These are phyloP conservation scores for Euclidium syriacum DNA, from an alignment of 345 rosid genomes.

Conservation along the genomic window DNA sequence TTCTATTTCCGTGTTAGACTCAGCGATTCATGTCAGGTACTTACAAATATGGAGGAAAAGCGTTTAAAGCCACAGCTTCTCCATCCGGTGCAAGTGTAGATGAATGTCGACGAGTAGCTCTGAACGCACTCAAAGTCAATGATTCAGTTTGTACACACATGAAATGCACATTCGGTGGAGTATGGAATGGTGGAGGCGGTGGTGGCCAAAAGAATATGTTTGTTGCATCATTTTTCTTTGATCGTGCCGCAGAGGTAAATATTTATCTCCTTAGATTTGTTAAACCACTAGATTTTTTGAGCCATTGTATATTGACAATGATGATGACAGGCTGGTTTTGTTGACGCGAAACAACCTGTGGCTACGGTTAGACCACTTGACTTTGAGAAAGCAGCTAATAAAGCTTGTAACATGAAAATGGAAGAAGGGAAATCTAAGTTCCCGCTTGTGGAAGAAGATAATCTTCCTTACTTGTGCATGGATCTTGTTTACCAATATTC, in stretches of 20 bases:
- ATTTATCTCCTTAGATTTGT: neutral
- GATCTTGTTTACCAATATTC: slow-evolving; percentile 88
- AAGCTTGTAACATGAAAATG: slow-evolving; percentile 73
- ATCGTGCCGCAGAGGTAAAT: slow-evolving; percentile 93
- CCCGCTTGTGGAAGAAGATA: slow-evolving; percentile 39
- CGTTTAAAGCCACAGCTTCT: slow-evolving; percentile 54
- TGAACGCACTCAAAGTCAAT: slow-evolving; percentile 81
- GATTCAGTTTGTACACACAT: slow-evolving; percentile 75
- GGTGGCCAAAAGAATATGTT: slow-evolving; percentile 92
- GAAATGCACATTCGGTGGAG: slow-evolving; percentile 93
- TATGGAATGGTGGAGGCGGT: slow-evolving; percentile 99
- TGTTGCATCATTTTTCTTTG: slow-evolving; percentile 94
- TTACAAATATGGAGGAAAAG: slow-evolving; percentile 73
- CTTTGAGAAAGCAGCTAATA: slow-evolving; percentile 72
- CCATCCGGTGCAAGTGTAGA: slow-evolving; percentile 70
- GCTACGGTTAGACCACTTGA: slow-evolving; percentile 67
- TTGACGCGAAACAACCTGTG: slow-evolving; percentile 53
- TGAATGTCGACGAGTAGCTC: slow-evolving; percentile 62
- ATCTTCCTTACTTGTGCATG: slow-evolving; percentile 84
- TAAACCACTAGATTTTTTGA: neutral
- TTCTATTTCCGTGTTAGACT: neutral
- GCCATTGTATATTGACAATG: neutral
- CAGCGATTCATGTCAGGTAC: slow-evolving; percentile 37
- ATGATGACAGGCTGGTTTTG: slow-evolving; percentile 67
- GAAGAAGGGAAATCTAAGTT: slow-evolving; percentile 52